Evolutionary conservation across 495 filamentous ascomycete genomes (phyloP).

Genomic region (Mycothermus thermophilus): DNA sequence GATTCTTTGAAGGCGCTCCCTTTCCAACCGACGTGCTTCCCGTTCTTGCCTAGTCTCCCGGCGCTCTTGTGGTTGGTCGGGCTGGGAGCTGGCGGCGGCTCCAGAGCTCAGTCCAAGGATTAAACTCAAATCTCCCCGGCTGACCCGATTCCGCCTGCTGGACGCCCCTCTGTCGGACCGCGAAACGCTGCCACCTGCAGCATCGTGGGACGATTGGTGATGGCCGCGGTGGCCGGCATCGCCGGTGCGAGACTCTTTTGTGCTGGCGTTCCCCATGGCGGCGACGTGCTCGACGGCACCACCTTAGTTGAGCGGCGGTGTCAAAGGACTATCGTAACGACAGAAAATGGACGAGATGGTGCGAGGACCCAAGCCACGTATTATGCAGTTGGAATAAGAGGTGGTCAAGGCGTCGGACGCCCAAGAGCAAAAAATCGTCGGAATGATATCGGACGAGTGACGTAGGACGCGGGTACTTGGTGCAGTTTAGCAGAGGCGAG

Average conservation of each 20-base stretch:
- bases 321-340: not conserved
- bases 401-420: no score
- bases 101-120: constrained; percentile 11
- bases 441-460: no score
- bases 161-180: constrained; percentile 13
- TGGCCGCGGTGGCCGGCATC: constrained; percentile 15
- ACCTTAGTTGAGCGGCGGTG: constrained; percentile 1
- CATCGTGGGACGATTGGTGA: no score
- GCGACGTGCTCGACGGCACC: constrained; percentile 1
- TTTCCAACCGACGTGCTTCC: constrained; percentile 72
- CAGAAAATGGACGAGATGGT: not conserved
- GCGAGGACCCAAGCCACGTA: no score
- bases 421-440: no score
- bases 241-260: constrained; percentile 19
- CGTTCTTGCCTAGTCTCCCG: constrained; percentile 84
- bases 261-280: constrained; percentile 21
- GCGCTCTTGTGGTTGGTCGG: constrained; percentile 34
- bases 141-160: constrained; percentile 15
- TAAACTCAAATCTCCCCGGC: constrained; percentile 15
- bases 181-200: constrained; percentile 10
- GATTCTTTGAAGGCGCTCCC: constrained; percentile 54
- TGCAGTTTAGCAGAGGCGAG: no score
- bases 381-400: no score
- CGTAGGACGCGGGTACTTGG: no score
- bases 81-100: constrained; percentile 13